Evolutionary conservation across 1,284 basidiomycete species (phyloP).

Genomic region (Pseudozyma hubeiensis): DNA sequence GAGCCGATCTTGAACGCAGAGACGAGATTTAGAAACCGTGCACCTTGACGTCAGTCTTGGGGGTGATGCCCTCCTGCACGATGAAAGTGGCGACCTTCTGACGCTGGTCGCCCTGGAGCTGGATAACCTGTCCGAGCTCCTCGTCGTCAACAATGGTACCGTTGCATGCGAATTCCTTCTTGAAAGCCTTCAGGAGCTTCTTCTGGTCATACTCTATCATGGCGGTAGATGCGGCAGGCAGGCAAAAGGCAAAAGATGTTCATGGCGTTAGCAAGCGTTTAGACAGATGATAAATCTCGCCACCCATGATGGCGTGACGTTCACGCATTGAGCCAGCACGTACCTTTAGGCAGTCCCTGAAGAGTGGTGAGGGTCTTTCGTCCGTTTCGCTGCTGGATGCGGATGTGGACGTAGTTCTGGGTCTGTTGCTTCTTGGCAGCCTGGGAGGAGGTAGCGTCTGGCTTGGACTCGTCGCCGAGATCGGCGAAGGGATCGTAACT

Average conservation of each 20-base stretch:
- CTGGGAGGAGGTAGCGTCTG: constrained; percentile 41
- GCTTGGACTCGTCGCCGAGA: constrained; percentile 65
- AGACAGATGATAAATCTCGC: background rate
- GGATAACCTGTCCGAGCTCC: constrained; percentile 96
- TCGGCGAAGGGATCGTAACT: constrained; percentile 69
- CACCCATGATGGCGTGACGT: background rate
- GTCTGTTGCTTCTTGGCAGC: constrained; percentile 58
- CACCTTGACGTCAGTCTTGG: constrained; percentile 67
- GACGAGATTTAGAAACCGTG: constrained; percentile 63
- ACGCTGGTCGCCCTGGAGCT: constrained; percentile 98
- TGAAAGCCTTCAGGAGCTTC: constrained; percentile 98
- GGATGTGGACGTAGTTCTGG: constrained; percentile 70
- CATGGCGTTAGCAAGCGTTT: background rate
- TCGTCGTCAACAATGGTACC: constrained; percentile 96
- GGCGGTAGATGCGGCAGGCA: background rate
- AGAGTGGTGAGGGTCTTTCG: constrained; percentile 98
- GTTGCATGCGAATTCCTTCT: constrained; percentile 99
- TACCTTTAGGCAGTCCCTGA: constrained; percentile 93
- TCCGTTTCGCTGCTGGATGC: constrained; percentile 98
- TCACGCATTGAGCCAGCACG: constrained; percentile 50
- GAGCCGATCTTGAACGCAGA: background rate
- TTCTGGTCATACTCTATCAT: constrained; percentile 91
- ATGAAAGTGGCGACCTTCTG: constrained; percentile 78
- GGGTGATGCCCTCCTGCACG: constrained; percentile 64
- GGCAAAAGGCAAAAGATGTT: background rate